Evolutionary conservation across 768 basidiomycete genomes (phyloP).

Genomic region (Mycena galopus): DNA sequence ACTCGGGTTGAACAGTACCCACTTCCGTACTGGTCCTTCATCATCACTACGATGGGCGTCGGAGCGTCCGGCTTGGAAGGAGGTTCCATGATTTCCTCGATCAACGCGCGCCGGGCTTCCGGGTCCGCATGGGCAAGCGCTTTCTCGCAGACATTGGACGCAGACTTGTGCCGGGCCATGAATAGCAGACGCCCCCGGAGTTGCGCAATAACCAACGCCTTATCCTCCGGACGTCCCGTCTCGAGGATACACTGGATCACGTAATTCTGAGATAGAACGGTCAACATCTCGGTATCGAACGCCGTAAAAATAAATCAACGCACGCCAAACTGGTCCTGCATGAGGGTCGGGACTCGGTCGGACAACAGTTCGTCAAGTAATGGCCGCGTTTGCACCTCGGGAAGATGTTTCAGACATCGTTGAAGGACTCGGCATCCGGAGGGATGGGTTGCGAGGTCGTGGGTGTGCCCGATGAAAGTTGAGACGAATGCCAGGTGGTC

Average conservation of each 20-base stretch:
- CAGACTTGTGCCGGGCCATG: slow-evolving; percentile 91
- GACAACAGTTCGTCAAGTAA: slow-evolving; percentile 86
- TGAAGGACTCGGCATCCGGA: slow-evolving; percentile 97
- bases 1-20: slow-evolving; percentile 48
- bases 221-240: slow-evolving; percentile 80
- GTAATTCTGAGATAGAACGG: slow-evolving; percentile 74
- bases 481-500: slow-evolving; percentile 83
- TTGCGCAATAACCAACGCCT: slow-evolving; percentile 71
- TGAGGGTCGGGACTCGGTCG: slow-evolving; percentile 74
- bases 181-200: slow-evolving; percentile 83
- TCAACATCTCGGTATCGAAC: slow-evolving; percentile 26
- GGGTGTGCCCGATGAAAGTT: slow-evolving; percentile 82
- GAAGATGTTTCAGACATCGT: slow-evolving; percentile 89
- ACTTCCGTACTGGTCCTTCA: slow-evolving; percentile 94
- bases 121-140: slow-evolving; percentile 77
- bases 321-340: slow-evolving; percentile 94
- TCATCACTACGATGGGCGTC: slow-evolving; percentile 77
- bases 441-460: slow-evolving; percentile 86
- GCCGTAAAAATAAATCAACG: slow-evolving; percentile 42
- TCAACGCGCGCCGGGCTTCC: slow-evolving; percentile 74
- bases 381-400: slow-evolving; percentile 72
- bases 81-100: slow-evolving; percentile 85
- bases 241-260: slow-evolving; percentile 95
- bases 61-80: slow-evolving; percentile 69
- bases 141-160: slow-evolving; percentile 96